These are phyloP conservation scores for Neofusicoccum sp. DNA, from an alignment of 2,329 filamentous ascomycete genomes.

Conservation along the genomic window DNA sequence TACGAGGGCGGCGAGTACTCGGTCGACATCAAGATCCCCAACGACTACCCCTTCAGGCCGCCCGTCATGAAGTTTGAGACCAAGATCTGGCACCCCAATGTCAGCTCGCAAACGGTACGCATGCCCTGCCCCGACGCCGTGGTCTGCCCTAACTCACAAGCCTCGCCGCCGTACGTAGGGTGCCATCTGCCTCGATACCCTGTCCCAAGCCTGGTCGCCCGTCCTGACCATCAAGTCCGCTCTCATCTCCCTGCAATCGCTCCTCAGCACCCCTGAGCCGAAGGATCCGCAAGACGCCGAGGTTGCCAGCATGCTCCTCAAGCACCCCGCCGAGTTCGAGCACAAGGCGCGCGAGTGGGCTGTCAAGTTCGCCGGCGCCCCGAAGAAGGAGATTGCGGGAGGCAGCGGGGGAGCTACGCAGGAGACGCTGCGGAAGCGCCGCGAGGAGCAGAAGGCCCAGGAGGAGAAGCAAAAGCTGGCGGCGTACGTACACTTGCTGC, in stretches of 20 bases:
- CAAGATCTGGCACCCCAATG: slow-evolving; percentile 95
- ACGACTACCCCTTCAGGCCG: slow-evolving; percentile 90
- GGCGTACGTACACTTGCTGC: slow-evolving; percentile 46
- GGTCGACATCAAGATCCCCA: slow-evolving; percentile 85
- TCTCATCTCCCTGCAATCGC: slow-evolving; percentile 86
- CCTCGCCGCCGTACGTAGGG: slow-evolving; percentile 59
- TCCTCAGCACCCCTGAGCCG: slow-evolving; percentile 91
- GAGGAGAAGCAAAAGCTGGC: slow-evolving; percentile 60
- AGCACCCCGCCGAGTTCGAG: slow-evolving; percentile 76
- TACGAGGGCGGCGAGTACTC: slow-evolving; percentile 84
- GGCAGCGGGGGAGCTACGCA: slow-evolving; percentile 56
- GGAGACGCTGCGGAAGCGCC: slow-evolving; percentile 58
- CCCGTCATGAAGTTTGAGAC: slow-evolving; percentile 91
- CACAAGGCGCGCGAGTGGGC: slow-evolving; percentile 89
- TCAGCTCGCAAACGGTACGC: slow-evolving; percentile 88
- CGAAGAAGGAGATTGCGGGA: slow-evolving; percentile 57
- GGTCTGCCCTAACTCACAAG: neutral
- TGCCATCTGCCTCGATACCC: slow-evolving; percentile 93
- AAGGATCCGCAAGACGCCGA: slow-evolving; percentile 97
- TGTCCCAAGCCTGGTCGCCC: slow-evolving; percentile 88
- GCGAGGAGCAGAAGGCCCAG: slow-evolving; percentile 59
- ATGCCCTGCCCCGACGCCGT: neutral
- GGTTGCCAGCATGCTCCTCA: slow-evolving; percentile 86
- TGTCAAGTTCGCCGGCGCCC: slow-evolving; percentile 78
- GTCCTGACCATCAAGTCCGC: slow-evolving; percentile 96